Base-by-base conservation (phyloP, 352 stramenopile species). In the Globisporangium cylindrosporum region DNA sequence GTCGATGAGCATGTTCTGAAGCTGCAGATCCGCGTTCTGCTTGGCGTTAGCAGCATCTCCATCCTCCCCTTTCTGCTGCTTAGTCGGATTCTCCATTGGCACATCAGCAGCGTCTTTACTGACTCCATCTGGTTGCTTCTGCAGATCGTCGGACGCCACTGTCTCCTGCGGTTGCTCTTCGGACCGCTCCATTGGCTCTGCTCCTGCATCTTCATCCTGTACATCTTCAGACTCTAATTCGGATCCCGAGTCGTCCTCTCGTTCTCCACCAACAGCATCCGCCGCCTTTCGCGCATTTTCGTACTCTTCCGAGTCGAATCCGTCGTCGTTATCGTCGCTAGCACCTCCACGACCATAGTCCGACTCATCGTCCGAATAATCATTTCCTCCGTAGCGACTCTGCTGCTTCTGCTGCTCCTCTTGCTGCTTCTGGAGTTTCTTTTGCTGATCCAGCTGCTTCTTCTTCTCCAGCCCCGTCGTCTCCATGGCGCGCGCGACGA, bases 231-330 rank as follows among this genome's bases (percentile, higher is more conserved):
- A 41, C 0, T 74, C 55, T 5, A n/a, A 25, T 12, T 63, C 72
- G 0, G 67, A 58, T 12, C 51, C 63, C 29, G 34, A 59, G 6
- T 57, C 59, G 1, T 69, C 69, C 1, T 64, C 64, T 29, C 15
- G 32, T 2, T 62, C 64, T 29, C 15, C n/a, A 24, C 8, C 10
- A 43, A 27, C 10, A 38, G n/a, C 32, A 14, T 14, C 60, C 29
- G 0, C 32, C 20, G 7, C 60, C 55, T 6, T 41, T 29, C 15
- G 18, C 5, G 58, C 68, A 22, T 76, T 67, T 29, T 78, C 70
- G 56, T 82, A 81, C 32, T 86, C 61, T 56, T 86, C 69, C 61
- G 78, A 80, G 62, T 86, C 69, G 53, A 83, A 86, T 29, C 75
- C 78, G 51, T 82, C 73, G 48, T 79, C 73, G 5, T 79, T 66